Evolutionary conservation across 163 green algal species (phyloP).

Genomic region (Scenedesmus sp.): DNA sequence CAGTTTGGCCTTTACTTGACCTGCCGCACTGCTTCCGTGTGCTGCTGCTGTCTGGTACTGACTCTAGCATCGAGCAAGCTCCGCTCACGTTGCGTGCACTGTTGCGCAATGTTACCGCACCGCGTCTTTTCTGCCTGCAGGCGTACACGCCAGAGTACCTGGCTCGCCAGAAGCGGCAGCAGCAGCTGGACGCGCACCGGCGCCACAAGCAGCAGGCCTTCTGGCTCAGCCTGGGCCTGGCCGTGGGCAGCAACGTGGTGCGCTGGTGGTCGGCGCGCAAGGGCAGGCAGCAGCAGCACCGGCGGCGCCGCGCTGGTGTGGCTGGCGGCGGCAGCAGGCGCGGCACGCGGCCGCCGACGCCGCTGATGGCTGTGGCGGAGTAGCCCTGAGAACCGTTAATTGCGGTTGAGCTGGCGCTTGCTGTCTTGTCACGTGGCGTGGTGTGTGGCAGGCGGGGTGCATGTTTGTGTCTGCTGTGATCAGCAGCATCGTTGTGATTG

Average conservation of each 20-base stretch:
- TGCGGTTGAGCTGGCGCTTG: too few relatives aligned
- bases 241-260: conserved; percentile 43
- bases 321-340: conserved; percentile 31
- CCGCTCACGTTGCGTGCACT: too few relatives aligned
- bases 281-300: conserved; percentile 29
- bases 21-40: too few relatives aligned
- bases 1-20: too few relatives aligned
- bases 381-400: too few relatives aligned
- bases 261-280: background rate
- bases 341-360: conserved; percentile 36
- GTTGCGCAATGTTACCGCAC: background rate
- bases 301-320: background rate
- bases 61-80: too few relatives aligned
- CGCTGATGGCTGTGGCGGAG: conserved; percentile 25
- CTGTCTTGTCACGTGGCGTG: too few relatives aligned
- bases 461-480: too few relatives aligned
- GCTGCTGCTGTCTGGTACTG: too few relatives aligned
- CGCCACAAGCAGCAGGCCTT: conserved; percentile 50
- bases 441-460: too few relatives aligned
- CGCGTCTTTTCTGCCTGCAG: background rate
- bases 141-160: conserved; percentile 51
- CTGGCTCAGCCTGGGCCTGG: conserved; percentile 42
- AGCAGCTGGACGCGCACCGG: background rate
- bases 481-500: too few relatives aligned
- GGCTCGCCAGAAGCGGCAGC: conserved; percentile 2